Evolutionary conservation across 805 yeast species (phyloP).

Genomic region (Scheffersomyces amazonensis): DNA sequence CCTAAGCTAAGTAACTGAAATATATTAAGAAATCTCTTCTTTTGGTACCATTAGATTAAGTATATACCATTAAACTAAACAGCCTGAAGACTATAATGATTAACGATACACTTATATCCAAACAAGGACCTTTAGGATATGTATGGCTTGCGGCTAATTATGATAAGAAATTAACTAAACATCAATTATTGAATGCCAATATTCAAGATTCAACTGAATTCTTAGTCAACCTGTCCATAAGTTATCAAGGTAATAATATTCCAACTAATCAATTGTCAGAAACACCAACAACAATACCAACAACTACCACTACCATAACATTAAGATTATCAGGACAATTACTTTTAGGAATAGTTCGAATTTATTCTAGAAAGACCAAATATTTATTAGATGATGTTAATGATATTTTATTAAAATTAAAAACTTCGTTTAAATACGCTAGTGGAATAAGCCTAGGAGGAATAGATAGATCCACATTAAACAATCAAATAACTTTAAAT

Average conservation of each 20-base stretch:
- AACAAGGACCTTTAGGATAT: constrained; percentile 81
- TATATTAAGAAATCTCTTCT: too few species aligned
- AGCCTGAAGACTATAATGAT: too few species aligned
- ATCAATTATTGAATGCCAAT: constrained; percentile 69
- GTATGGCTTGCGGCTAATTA: constrained; percentile 93
- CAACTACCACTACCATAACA: constrained; percentile 52
- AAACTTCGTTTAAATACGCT: constrained; percentile 55
- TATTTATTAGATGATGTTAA: constrained; percentile 80
- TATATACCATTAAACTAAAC: too few species aligned
- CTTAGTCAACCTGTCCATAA: constrained; percentile 10
- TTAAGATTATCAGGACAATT: constrained; percentile 82
- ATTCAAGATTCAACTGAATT: constrained; percentile 49
- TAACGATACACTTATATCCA: constrained; percentile 53
- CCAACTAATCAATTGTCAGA: neutral
- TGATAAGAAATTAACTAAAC: constrained; percentile 71
- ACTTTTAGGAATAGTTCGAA: constrained; percentile 80
- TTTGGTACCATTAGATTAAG: too few species aligned
- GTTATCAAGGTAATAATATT: neutral
- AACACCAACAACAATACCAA: constrained; percentile 11
- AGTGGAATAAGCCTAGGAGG: constrained; percentile 25
- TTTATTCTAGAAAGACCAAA: constrained; percentile 81
- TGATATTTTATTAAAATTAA: constrained; percentile 69
- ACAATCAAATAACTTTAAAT: constrained; percentile 53
- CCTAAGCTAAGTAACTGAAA: too few species aligned
- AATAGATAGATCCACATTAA: constrained; percentile 20